Evolutionary conservation across 1,139 yeast genomes (phyloP), one percentile per base, ranked within the genome.

Genomic region (Kazachstania sp.): DNA sequence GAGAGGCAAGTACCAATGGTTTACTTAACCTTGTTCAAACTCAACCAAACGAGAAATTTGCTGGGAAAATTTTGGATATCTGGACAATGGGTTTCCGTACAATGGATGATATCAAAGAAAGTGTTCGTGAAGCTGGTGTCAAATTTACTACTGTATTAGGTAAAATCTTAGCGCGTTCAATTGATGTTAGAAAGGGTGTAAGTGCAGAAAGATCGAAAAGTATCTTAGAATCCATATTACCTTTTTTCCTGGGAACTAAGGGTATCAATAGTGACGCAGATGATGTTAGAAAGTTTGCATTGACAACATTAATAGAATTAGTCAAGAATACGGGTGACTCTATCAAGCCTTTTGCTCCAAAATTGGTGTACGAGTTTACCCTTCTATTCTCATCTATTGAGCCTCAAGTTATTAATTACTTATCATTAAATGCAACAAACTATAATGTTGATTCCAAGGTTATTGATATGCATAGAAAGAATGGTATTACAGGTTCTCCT

Each of bases 101-200:
- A 0, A 79, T 90, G 77, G 98, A 92, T 67, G 98, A 92, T 68
- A 87, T 92, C 50, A 92, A 92, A 62, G 97, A 87, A 44, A 86
- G 95, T 67, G 97, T 92, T 4, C 74, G 97, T 44, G 78, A 78
- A 49, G 95, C 87, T 46, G 97, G 95, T 11, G 67, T 74, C 45
- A 77, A 74, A 41, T 70, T 92, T 32, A 81, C 95, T 0, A 77
- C 81, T 53, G 73, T 77, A 6, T 70, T 92, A 37, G 80, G 95
- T 0, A 75, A 80, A 13, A 72, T 78, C 3, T 70, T 90, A 54
- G 78, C 82, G 1, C 73, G 80, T 42, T 74, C 77, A 36, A 74
- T 84, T 16, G 60, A 59, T 47, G 43, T 47, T 9, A 47, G 42
- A 32, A 56, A 55, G 38, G 73, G 73, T 4, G 68, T 68, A 0